phyloP scores from a whole-genome alignment of 495 filamentous ascomycete species.

The Hypoxylon perforatum region DNA sequence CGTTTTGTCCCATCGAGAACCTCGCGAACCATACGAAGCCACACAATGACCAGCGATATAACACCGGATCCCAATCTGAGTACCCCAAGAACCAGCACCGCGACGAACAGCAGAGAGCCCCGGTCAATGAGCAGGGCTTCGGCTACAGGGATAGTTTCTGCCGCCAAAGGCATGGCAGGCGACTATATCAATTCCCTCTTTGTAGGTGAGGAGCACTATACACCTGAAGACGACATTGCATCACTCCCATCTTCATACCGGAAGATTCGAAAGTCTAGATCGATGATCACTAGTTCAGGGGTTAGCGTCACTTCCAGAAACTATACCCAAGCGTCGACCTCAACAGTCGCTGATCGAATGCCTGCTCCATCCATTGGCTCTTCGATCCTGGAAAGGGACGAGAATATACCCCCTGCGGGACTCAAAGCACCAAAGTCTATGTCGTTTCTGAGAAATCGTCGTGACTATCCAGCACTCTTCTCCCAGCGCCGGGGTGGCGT shows the following conservation, averaged over 20 bases:
- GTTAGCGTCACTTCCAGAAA: conserved; percentile 31
- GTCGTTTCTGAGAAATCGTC: conserved; percentile 68
- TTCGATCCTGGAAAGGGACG: background rate
- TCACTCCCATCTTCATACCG: conserved; percentile 79
- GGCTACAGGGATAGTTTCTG: conserved; percentile 48
- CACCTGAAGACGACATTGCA: conserved; percentile 68
- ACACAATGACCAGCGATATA: background rate
- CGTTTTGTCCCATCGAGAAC: conserved; percentile 61
- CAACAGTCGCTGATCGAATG: conserved; percentile 47
- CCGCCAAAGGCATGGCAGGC: conserved; percentile 44
- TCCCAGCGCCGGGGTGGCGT: conserved; percentile 32
- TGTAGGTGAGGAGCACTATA: conserved; percentile 59
- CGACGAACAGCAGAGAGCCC: conserved; percentile 4
- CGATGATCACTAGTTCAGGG: conserved; percentile 70
- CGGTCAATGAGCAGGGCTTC: conserved; percentile 47
- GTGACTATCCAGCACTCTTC: conserved; percentile 29
- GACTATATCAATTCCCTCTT: conserved; percentile 52
- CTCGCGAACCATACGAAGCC: background rate
- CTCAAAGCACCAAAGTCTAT: conserved; percentile 66
- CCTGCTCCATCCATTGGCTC: background rate
- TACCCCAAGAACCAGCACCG: background rate
- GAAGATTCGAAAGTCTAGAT: conserved; percentile 77
- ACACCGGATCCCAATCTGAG: background rate
- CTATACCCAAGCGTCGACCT: conserved; percentile 32
- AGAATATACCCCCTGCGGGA: conserved; percentile 7